These are phyloP conservation scores for Begonia peltatifolia DNA, from an alignment of 306 rosid species.

Conservation along the genomic window DNA sequence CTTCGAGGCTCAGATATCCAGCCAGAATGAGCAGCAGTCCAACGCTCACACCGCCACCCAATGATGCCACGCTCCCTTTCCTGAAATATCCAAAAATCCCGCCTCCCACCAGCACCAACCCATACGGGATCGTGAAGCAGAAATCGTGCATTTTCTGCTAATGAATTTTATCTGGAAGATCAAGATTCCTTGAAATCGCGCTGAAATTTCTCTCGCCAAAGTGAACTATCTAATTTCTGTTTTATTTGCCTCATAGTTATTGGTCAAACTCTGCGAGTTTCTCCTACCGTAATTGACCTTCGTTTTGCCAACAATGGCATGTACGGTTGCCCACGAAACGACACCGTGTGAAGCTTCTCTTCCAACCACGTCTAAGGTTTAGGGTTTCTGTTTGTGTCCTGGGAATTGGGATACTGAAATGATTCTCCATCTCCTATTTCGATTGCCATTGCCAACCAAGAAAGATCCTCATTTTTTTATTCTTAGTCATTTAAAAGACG, in stretches of 20 bases:
- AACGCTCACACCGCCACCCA: constrained; percentile 49
- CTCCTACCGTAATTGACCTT: neutral
- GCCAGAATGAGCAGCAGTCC: constrained; percentile 58
- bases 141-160: constrained; percentile 66
- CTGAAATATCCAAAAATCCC: constrained; percentile 49
- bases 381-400: constrained; percentile 1
- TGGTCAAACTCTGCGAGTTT: neutral
- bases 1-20: constrained; percentile 65
- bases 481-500: neutral
- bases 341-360: neutral
- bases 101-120: constrained; percentile 49
- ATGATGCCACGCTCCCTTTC: constrained; percentile 66
- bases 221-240: neutral
- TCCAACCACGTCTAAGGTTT: neutral
- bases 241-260: neutral
- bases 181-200: constrained; percentile 9
- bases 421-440: constrained; percentile 4
- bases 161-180: constrained; percentile 16
- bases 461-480: neutral
- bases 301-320: neutral
- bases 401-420: neutral
- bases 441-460: neutral
- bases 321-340: neutral
- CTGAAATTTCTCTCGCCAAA: neutral
- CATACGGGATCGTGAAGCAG: constrained; percentile 87